Percentiles rank a stretch among this genome's conserved stretches.
Evolutionary conservation across 2,329 filamentous ascomycete species (phyloP).

Genomic region (Rutstroemia sp.): DNA sequence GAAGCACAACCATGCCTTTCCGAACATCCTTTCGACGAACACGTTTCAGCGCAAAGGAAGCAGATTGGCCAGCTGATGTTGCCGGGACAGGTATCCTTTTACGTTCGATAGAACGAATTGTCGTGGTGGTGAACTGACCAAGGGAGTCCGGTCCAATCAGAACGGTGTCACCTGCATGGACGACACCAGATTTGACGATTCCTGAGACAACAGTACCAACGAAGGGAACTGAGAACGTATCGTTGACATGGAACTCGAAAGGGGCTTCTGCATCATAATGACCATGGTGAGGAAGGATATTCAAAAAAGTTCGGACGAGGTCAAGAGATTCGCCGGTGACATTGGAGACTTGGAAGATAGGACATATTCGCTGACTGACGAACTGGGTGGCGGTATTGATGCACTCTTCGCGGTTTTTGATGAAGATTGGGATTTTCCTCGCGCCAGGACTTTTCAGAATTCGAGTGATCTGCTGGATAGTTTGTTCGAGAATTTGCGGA

Average conservation of each 20-base stretch:
- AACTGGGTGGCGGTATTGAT: conserved; percentile 95
- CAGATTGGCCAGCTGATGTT: conserved; percentile 85
- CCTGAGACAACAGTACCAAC: conserved; percentile 94
- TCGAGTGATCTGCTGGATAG: conserved; percentile 81
- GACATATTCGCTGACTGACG: conserved; percentile 89
- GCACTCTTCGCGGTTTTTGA: conserved; percentile 84
- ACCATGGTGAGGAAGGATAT: conserved; percentile 90
- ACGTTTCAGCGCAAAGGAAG: conserved; percentile 83
- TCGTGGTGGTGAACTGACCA: conserved; percentile 81
- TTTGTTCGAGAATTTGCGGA: conserved; percentile 89
- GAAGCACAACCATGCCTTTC: conserved; percentile 96
- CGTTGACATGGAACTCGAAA: conserved; percentile 93
- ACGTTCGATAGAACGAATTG: conserved; percentile 85
- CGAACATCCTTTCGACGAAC: conserved; percentile 85
- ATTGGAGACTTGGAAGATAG: conserved; percentile 96
- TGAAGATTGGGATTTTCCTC: conserved; percentile 91
- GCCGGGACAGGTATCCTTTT: conserved; percentile 86
- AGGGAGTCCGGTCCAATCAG: conserved; percentile 85
- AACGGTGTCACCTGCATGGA: conserved; percentile 85
- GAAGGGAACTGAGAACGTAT: conserved; percentile 96
- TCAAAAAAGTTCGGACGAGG: conserved; percentile 85
- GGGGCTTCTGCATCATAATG: conserved; percentile 83
- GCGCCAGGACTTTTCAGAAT: conserved; percentile 93
- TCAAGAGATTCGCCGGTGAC: conserved; percentile 90
- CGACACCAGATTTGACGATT: conserved; percentile 79